Evolutionary conservation across 78 protist genomes (phyloP).

Genomic region (Creolimax fragrantissima): DNA sequence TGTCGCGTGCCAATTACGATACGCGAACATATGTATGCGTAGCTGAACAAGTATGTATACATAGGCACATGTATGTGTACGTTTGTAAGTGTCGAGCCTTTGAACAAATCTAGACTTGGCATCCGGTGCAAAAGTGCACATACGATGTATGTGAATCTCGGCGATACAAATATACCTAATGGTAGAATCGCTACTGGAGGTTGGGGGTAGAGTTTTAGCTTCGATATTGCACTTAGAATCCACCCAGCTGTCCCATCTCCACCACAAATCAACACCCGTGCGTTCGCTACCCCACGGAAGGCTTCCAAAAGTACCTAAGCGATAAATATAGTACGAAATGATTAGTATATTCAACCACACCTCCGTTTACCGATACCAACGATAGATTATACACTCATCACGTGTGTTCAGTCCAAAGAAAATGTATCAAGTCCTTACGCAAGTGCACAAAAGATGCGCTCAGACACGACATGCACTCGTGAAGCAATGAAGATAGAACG

Average conservation of each 20-base stretch:
- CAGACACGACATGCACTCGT: too few relatives aligned
- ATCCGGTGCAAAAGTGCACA: neutral
- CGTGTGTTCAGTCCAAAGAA: too few relatives aligned
- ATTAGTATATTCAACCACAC: too few relatives aligned
- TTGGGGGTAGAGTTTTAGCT: neutral
- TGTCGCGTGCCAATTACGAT: neutral
- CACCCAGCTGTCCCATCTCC: conserved; percentile 82
- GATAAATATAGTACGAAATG: too few relatives aligned
- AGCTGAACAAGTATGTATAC: neutral
- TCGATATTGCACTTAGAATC: conserved; percentile 39
- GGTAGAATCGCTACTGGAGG: conserved; percentile 58
- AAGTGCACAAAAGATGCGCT: too few relatives aligned
- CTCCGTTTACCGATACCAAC: too few relatives aligned
- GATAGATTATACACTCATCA: too few relatives aligned
- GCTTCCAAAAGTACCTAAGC: neutral
- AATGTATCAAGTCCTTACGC: too few relatives aligned
- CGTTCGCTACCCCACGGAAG: neutral
- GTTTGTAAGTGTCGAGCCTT: too few relatives aligned
- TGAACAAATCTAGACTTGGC: too few relatives aligned
- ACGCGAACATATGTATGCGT: neutral
- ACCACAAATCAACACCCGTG: conserved; percentile 56
- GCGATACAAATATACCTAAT: conserved; percentile 30
- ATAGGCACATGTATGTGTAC: neutral
- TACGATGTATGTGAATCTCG: neutral
- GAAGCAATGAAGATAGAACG: too few relatives aligned